These are phyloP conservation scores for Chlorella variabilis DNA, from an alignment of 163 green algal species.

Conservation along the genomic window DNA sequence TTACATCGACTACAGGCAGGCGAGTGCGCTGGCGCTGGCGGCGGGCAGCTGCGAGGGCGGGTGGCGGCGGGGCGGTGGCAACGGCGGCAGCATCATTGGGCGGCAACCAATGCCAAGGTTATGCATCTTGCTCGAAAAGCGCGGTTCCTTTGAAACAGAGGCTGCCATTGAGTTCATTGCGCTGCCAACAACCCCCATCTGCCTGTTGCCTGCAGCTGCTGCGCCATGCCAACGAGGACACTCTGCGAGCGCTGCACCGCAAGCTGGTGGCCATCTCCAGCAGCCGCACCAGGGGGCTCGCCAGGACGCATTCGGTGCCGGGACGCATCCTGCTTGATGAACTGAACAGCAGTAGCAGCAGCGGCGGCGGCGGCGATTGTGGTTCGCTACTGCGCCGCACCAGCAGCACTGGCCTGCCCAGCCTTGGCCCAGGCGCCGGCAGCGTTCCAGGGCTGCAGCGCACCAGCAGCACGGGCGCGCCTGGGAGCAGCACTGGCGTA, in stretches of 20 bases:
- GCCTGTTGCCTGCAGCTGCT: slow-evolving; percentile 27
- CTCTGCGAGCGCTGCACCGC: not conserved
- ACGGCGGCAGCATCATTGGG: too few relatives aligned
- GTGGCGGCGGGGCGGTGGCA: too few relatives aligned
- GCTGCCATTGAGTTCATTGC: too few relatives aligned
- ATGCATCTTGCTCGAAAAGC: too few relatives aligned
- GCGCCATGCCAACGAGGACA: slow-evolving; percentile 24
- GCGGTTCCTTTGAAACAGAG: too few relatives aligned
- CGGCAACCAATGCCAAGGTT: not conserved
- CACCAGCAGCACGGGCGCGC: not conserved
- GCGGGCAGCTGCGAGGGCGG: not conserved
- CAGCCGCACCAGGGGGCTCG: not conserved
- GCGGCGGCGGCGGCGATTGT: not conserved
- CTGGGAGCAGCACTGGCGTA: not conserved
- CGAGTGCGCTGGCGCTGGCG: not conserved
- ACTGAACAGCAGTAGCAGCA: not conserved
- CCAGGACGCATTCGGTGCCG: not conserved
- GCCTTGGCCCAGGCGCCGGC: not conserved
- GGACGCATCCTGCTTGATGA: not conserved
- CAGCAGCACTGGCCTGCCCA: not conserved
- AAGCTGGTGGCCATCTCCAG: not conserved
- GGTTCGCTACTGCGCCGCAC: not conserved
- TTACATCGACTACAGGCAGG: slow-evolving; percentile 25
- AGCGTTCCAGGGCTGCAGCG: not conserved
- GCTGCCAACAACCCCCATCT: too few relatives aligned